A percentile compares a stretch with the other conserved stretches of the same genome.
phyloP scores from a whole-genome alignment of 2,329 filamentous ascomycete species.

The Didymella pinodella region DNA sequence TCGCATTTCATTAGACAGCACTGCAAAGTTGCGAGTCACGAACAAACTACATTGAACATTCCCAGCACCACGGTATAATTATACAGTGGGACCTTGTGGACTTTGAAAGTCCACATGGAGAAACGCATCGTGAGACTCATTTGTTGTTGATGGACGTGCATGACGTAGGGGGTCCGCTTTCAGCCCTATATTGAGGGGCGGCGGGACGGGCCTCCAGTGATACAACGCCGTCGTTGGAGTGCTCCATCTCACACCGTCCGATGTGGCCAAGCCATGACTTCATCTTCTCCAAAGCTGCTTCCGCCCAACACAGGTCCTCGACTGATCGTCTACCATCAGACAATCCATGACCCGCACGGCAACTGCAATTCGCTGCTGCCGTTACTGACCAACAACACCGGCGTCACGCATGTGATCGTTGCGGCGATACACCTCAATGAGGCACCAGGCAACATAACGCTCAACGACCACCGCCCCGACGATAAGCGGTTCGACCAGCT shows the following conservation, averaged over 20 bases:
- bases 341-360: conserved; percentile 64
- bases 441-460: conserved; percentile 70
- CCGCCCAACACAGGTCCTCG: conserved; percentile 49
- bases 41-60: conserved; percentile 1
- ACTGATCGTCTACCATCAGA: conserved; percentile 70
- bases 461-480: conserved; percentile 81
- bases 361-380: conserved; percentile 69
- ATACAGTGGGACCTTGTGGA: background rate
- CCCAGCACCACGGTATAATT: background rate
- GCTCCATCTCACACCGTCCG: conserved; percentile 14
- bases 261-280: conserved; percentile 38
- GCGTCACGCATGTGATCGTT: conserved; percentile 82
- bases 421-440: conserved; percentile 85
- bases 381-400: conserved; percentile 65
- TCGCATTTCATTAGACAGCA: conserved; percentile 24
- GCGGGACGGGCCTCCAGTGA: conserved; percentile 17
- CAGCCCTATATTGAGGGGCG: conserved; percentile 36
- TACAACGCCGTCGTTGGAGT: conserved; percentile 16
- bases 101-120: background rate
- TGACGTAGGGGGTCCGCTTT: conserved; percentile 44
- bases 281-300: conserved; percentile 42
- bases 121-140: conserved; percentile 1
- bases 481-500: conserved; percentile 72
- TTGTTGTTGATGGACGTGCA: conserved; percentile 28
- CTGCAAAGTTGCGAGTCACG: conserved; percentile 9